Base-by-base conservation (phyloP, 2,329 filamentous ascomycete species). In the Dactylella cylindrospora region DNA sequence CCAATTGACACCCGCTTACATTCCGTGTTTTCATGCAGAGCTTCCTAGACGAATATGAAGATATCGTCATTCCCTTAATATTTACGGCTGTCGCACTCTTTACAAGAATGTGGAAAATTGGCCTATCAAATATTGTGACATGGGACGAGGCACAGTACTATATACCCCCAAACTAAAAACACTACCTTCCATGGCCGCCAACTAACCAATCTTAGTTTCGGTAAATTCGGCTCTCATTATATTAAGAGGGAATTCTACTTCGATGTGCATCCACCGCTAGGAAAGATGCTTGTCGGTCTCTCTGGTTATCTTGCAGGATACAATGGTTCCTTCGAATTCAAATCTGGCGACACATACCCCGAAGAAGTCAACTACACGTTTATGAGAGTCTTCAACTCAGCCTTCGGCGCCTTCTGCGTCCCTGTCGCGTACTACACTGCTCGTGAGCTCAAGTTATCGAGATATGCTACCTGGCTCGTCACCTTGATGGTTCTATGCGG, bases 231-330 rank as follows among this genome's bases (percentile, higher is more conserved):
- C 66, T 97, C 91, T 70, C 91, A 98, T 76, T 98, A 98, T 75
- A 84, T 98, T 72, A 96, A 98, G 75, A 88, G 91, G 74, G 93
- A 98, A 75, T 96, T 97, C 79, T 98, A 98, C 80, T 98, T 98
- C 77, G 88, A 95, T 79, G 86, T 94, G 57, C 88, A 95, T 74
- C 93, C 93, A 67, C 93, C 93, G 50, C 83, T 98, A 64, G 93
- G 93, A 72, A 98, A 98, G 79, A 97, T 98, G 83, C 84, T 98
- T 53, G 91, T 98, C 69, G 93, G 93, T 65, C 80, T 98, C 45
- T 97, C 93, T 5, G 93, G 93, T 72, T 95, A 94, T 72, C 80
- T 98, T 64, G 94, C 91, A 67, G 91, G 91, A 67, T 98, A 98
- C 79, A 98, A 98, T 77, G 93, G 93, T 57, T 94, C 91, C 3